A percentile compares a stretch with the other conserved stretches of the same genome.
phyloP scores from a whole-genome alignment of 306 rosid species.

The Vicia sativa region DNA sequence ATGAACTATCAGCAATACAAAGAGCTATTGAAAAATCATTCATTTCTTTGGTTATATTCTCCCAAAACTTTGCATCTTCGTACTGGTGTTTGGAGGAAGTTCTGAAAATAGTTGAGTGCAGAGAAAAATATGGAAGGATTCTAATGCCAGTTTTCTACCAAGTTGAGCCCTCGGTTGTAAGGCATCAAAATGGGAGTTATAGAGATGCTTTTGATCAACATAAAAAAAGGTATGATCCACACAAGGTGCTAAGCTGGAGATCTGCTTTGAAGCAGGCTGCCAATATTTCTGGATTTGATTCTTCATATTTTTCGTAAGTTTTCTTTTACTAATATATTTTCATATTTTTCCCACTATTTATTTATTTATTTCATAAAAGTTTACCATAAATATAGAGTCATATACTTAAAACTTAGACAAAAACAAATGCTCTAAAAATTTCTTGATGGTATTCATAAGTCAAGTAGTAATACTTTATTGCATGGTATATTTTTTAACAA shows the following conservation, averaged over 20 bases:
- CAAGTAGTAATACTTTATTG: no score
- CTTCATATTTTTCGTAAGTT: slow-evolving; percentile 25
- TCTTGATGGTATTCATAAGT: no score
- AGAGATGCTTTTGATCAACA: slow-evolving; percentile 27
- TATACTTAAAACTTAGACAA: no score
- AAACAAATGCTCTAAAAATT: no score
- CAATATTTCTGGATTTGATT: slow-evolving; percentile 17
- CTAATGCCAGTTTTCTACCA: slow-evolving; percentile 33
- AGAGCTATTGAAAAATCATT: slow-evolving; percentile 31
- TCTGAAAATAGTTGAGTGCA: slow-evolving; percentile 34
- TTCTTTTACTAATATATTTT: background rate
- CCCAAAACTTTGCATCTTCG: slow-evolving; percentile 32
- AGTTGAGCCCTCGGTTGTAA: slow-evolving; percentile 17
- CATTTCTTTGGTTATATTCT: slow-evolving; percentile 26
- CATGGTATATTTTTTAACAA: no score
- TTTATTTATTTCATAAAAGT: no score
- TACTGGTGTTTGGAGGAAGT: slow-evolving; percentile 34
- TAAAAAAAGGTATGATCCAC: background rate
- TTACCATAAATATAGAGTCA: no score
- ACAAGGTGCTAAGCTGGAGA: slow-evolving; percentile 33
- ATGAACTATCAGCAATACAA: background rate
- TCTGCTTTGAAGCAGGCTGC: slow-evolving; percentile 27
- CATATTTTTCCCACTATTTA: no score
- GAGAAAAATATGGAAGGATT: slow-evolving; percentile 5
- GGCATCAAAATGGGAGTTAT: slow-evolving; percentile 29